Evolutionary conservation across 805 yeast species (phyloP), one percentile per base, ranked within the genome.

Genomic region (Yarrowia sp.): DNA sequence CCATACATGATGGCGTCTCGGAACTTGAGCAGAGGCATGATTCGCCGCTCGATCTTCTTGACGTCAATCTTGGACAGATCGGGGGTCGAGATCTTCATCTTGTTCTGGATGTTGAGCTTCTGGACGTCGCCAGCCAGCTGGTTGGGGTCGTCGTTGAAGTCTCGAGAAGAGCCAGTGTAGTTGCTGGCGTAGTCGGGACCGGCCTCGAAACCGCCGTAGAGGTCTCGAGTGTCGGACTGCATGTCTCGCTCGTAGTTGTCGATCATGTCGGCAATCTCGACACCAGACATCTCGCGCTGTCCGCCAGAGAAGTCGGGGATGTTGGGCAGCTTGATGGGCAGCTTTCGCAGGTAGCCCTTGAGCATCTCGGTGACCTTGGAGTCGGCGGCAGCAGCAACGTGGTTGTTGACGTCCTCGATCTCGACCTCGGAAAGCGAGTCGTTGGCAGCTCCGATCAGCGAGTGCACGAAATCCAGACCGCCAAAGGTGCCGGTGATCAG

Each of bases 401-500:
- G 61, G 27, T 64, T 62, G 24, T 67, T 46, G 19, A 67, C 44
- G 22, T 67, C 68, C 25, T 47, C 64, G 12, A 67, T 49, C 47
- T 67, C 68, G 7, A 67, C 67, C 51, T 66, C 66, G 16, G 67
- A 64, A 19, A 66, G 63, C 22, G 64, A 64, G 29, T 66, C 68
- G 56, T 66, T 65, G 24, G 68, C 68, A 22, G 65, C 68, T 19
- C 69, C 69, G 14, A 67, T 61, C 29, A 67, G 25, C 4, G 69
- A 67, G 35, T 66, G 70, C 27, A 67, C 39, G 46, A 67, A 67
- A 36, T 67, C 69, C 32, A 66, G 44, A 18, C 68, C 68, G 10
- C 69, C 69, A 65, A 68, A 67, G 19, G 70, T 66, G 4, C 69
- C 69, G 16, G 69, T 67, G 22, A 68, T 65, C 13, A 67, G 51